A percentile compares a stretch with the other conserved stretches of the same genome.
Evolutionary conservation across 768 basidiomycete genomes (phyloP).

Genomic region (Hypholoma fasciculare): DNA sequence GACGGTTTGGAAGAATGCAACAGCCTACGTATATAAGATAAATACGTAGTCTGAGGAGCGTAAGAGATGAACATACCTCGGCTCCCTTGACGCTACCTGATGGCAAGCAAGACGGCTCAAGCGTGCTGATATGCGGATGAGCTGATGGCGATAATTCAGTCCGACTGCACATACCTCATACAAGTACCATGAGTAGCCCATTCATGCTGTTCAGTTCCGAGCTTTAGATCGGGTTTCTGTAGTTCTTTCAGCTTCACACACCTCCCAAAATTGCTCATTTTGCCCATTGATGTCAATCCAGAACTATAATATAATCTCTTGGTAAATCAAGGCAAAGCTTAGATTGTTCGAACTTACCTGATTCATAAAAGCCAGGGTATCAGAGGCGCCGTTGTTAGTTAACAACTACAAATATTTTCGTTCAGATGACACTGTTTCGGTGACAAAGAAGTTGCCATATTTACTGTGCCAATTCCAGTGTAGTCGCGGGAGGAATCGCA

Average conservation of each 20-base stretch:
- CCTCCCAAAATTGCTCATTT: slow-evolving; percentile 71
- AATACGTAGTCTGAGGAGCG: not conserved
- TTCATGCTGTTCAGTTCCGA: slow-evolving; percentile 48
- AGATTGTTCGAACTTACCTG: slow-evolving; percentile 22
- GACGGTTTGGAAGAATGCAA: slow-evolving; percentile 61
- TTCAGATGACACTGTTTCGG: slow-evolving; percentile 17
- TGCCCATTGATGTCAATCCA: slow-evolving; percentile 64
- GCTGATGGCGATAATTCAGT: not conserved
- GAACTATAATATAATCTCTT: slow-evolving; percentile 29
- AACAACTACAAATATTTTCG: slow-evolving; percentile 44
- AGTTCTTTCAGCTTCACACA: slow-evolving; percentile 25
- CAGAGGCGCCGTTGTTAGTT: slow-evolving; percentile 52
- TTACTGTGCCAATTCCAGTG: slow-evolving; percentile 29
- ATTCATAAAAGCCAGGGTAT: slow-evolving; percentile 61
- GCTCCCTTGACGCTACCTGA: slow-evolving; percentile 57
- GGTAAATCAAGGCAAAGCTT: not conserved
- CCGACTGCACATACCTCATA: slow-evolving; percentile 31
- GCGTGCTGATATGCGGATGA: slow-evolving; percentile 42
- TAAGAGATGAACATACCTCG: slow-evolving; percentile 41
- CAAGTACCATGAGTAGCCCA: slow-evolving; percentile 71
- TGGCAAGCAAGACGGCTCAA: slow-evolving; percentile 58
- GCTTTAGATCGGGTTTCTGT: not conserved
- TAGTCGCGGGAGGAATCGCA: slow-evolving; percentile 41
- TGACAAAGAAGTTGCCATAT: slow-evolving; percentile 13
- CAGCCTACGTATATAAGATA: slow-evolving; percentile 43